Conservation (phyloP, 495 filamentous ascomycete species). For the Hyaloscypha finlandica region DNA sequence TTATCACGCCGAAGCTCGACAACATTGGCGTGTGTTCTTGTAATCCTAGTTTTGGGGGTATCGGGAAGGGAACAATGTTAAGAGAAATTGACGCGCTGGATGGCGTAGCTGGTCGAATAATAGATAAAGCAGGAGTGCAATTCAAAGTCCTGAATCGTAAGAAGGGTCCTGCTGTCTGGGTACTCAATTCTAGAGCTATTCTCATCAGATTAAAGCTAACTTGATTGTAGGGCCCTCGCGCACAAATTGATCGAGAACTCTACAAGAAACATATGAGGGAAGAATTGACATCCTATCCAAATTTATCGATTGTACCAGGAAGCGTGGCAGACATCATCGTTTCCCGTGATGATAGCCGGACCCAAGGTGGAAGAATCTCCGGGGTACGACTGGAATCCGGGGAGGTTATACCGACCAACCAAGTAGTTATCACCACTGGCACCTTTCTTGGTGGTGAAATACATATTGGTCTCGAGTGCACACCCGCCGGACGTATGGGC, state of each 20-base stretch:
- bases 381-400: constrained; percentile 89
- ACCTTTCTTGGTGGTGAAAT: constrained; percentile 97
- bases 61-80: constrained; percentile 97
- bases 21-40: constrained; percentile 97
- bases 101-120: constrained; percentile 83
- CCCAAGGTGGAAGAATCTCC: constrained; percentile 63
- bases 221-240: constrained; percentile 65
- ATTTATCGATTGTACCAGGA: constrained; percentile 76
- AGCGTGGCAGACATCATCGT: constrained; percentile 91
- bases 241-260: constrained; percentile 90
- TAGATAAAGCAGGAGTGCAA: constrained; percentile 92
- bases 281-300: constrained; percentile 75
- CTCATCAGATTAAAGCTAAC: neutral
- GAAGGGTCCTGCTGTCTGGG: constrained; percentile 95
- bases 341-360: constrained; percentile 49
- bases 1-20: constrained; percentile 82
- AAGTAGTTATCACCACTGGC: constrained; percentile 92
- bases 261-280: constrained; percentile 92
- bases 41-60: constrained; percentile 96
- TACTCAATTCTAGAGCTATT: constrained; percentile 17
- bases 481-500: constrained; percentile 87
- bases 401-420: constrained; percentile 74
- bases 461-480: constrained; percentile 85
- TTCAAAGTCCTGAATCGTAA: constrained; percentile 85
- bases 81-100: constrained; percentile 95